Base-by-base conservation (phyloP, 768 basidiomycete species). In the Candolleomyces efflorescens region DNA sequence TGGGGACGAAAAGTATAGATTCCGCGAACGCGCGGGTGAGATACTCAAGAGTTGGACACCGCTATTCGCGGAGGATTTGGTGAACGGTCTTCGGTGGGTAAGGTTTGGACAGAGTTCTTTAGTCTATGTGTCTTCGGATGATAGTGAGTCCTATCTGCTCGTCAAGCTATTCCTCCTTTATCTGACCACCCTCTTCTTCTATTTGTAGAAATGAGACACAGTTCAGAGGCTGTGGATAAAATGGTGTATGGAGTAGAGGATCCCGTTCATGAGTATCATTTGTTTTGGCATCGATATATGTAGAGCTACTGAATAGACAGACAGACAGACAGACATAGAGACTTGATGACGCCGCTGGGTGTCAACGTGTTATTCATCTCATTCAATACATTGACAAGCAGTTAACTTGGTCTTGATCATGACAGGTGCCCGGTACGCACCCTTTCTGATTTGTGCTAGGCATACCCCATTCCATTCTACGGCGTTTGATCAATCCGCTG, bases 251-350 rank as follows among this genome's bases (percentile, higher is more conserved):
- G 52, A 13, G 12, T 53, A 18, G 52, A 53, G 17, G 38, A 53
- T 10, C 20, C n/a, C 22, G 13, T 38, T 3, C 52, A 53, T 41
- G 20, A 38, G 11, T 39, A 18, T 18, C 17, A 53, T 26, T 6
- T 53, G 12, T 53, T 53, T 18, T 53, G 52, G 52, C 52, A 51
- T 51, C 11, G 27, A 36, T 51, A 51, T 26, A 51, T 51, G 49
- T 51, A 51, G 32, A 32, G 32, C 32, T 32, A 11, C 6, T 7
- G 32, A 32, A 32, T n/a, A n/a, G n/a, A n/a, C n/a, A n/a, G n/a
- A n/a, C n/a, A n/a, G n/a, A 32, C 11, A 32, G 32, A 32, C 1
- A 1, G 11, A 32, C 32, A 32, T 32, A 32, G 5, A 32, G 32
- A n/a, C n/a, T n/a, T n/a, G n/a, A n/a, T n/a, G n/a, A n/a, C n/a